phyloP scores from a whole-genome alignment of 2,329 filamentous ascomycete genomes.

The Phoma herbarum region DNA sequence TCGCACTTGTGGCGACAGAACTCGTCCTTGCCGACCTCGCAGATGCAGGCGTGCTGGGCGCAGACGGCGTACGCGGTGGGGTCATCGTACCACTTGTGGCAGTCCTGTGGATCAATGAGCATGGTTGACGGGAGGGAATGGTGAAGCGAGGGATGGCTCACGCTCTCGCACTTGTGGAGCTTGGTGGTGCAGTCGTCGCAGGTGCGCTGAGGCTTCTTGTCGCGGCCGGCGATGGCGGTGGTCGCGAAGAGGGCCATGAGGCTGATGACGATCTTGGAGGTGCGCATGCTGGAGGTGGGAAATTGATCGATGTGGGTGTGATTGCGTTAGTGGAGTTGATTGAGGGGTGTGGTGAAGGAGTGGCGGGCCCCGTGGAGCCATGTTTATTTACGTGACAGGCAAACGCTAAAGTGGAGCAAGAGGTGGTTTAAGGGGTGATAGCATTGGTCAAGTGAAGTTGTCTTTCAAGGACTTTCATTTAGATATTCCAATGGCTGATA shows the following conservation, averaged over 20 bases:
- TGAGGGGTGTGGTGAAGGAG: not conserved
- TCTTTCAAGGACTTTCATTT: too few species aligned
- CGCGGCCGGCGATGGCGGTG: not conserved
- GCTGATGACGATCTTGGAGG: not conserved
- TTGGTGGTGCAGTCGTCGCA: not conserved
- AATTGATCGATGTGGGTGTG: not conserved
- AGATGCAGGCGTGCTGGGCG: conserved; percentile 1
- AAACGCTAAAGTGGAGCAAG: not conserved
- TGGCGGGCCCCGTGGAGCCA: not conserved
- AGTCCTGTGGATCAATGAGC: not conserved
- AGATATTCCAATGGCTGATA: too few species aligned
- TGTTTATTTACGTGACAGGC: not conserved
- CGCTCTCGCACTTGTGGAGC: not conserved
- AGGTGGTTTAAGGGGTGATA: too few species aligned
- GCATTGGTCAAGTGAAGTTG: too few species aligned
- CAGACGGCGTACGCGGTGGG: conserved; percentile 1
- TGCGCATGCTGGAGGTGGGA: not conserved
- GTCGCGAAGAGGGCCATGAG: not conserved
- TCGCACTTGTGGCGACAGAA: not conserved
- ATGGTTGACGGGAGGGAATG: not conserved
- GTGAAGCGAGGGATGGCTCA: not conserved
- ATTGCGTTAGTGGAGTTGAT: not conserved
- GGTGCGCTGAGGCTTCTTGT: not conserved
- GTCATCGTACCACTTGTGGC: not conserved
- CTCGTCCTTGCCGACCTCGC: conserved; percentile 6